A percentile compares a stretch with the other conserved stretches of the same genome.
Evolutionary conservation across 73 alveolate genomes (phyloP).

Genomic region (Blepharisma japonicum): DNA sequence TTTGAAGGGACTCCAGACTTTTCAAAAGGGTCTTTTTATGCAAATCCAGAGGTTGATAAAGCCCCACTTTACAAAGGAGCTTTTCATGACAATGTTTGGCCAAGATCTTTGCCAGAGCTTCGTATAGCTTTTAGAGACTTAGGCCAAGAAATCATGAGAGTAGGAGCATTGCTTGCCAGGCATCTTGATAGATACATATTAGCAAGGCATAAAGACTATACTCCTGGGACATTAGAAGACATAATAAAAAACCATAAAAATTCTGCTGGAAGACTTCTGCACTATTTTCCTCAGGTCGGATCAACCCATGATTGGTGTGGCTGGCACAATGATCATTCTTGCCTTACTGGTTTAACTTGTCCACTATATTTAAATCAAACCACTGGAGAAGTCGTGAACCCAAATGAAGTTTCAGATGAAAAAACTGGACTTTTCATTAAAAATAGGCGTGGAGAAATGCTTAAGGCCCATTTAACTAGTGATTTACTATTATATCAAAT

Average conservation of each 20-base stretch:
- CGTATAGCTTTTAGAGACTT: conserved; percentile 57
- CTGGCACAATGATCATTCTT: conserved; percentile 81
- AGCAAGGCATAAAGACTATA: conserved; percentile 38
- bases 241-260: conserved; percentile 41
- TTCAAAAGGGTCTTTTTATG: conserved; percentile 74
- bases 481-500: conserved; percentile 63
- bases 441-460: conserved; percentile 52
- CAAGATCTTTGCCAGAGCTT: conserved; percentile 56
- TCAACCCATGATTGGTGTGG: conserved; percentile 72
- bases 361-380: conserved; percentile 57
- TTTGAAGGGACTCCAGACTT: conserved; percentile 64
- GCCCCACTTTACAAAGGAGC: conserved; percentile 26
- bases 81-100: conserved; percentile 57
- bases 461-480: conserved; percentile 45
- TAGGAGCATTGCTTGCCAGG: conserved; percentile 61
- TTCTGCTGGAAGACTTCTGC: conserved; percentile 68
- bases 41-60: conserved; percentile 57
- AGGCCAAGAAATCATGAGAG: conserved; percentile 48
- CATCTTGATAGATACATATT: conserved; percentile 60
- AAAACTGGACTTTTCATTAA: conserved; percentile 70
- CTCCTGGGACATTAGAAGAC: conserved; percentile 44
- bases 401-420: conserved; percentile 42
- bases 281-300: conserved; percentile 58
- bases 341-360: conserved; percentile 69
- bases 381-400: conserved; percentile 35